Evolutionary conservation across 352 stramenopile species (phyloP).

Genomic region (Globisporangium cederbergense): DNA sequence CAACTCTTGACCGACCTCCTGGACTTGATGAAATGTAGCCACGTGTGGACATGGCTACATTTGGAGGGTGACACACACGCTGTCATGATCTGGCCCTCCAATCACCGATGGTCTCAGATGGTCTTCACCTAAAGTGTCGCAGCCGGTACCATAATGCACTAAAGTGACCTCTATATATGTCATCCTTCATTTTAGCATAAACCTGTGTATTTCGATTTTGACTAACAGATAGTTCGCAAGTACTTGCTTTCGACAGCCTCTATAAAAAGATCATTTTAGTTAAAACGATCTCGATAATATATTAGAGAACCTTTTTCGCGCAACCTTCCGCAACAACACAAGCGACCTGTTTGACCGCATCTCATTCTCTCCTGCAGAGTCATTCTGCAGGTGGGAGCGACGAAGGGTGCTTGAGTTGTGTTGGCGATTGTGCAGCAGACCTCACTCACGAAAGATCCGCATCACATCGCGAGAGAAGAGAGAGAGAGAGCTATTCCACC

Average conservation of each 20-base stretch:
- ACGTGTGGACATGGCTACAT: background rate
- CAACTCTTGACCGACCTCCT: background rate
- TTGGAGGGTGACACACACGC: background rate
- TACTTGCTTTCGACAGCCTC: background rate
- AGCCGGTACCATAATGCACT: background rate
- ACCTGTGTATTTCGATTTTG: background rate
- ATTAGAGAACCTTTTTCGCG: background rate
- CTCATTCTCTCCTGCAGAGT: background rate
- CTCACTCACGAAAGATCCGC: slow-evolving; percentile 7
- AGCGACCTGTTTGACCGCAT: background rate
- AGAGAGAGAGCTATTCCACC: background rate
- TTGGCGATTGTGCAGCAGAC: background rate
- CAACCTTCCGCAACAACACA: background rate
- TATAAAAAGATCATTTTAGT: background rate
- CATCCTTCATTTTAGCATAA: background rate
- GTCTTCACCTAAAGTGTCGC: background rate
- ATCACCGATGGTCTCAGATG: background rate
- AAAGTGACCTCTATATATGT: background rate
- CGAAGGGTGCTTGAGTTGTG: background rate
- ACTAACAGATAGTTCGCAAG: background rate
- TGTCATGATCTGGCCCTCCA: background rate
- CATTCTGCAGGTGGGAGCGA: background rate
- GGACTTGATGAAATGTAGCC: slow-evolving; percentile 1
- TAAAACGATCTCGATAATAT: background rate
- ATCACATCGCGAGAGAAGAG: background rate